Evolutionary conservation across 2,329 filamentous ascomycete species (phyloP), one percentile per base, ranked within the genome.

Genomic region (Pseudogymnoascus sp.): DNA sequence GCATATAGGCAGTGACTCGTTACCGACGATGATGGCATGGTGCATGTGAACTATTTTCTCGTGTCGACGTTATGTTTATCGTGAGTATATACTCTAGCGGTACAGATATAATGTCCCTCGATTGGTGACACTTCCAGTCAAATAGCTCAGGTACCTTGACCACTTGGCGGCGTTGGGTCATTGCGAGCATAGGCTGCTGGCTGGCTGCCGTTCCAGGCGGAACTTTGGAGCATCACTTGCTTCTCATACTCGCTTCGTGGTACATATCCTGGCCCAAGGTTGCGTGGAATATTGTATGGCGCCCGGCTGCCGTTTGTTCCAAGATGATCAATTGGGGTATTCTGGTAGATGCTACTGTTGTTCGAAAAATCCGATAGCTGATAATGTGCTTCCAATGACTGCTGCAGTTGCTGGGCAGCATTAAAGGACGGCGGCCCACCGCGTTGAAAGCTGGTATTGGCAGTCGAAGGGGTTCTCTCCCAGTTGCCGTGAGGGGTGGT

Each of bases 301-400:
- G 19, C 5, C 3, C 10, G 55, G 55, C 15, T 37, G 33, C 35
- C 55, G 33, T 37, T 37, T n/a, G 7, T 8, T 4, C 15, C 57
- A 55, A 56, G 52, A 41, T 28, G 41, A 39, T 48, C 59, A 61
- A 59, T 59, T 58, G 77, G 78, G 4, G 77, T 79, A 33, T 79
- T 76, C 38, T 74, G 75, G 60, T 78, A 80, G 19, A 82, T 64
- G 63, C 77, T 81, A 67, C 79, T 82, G 1, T 73, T 70, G 60
- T 80, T 72, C 12, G 79, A 77, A 63, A 82, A 82, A 5, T 63
- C 66, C 37, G 67, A 67, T 15, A 65, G 66, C n/a, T 62, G 60
- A 38, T 63, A 68, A 38, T 65, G 65, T 34, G 65, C 62, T 28
- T 63, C 59, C 10, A 70, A 59, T 10, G 63, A 61, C 34, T 65